Percentiles rank a stretch among this genome's conserved stretches.
These are phyloP conservation scores for Trichoderma reesei DNA, from an alignment of 495 filamentous ascomycete species.

Conservation along the genomic window DNA sequence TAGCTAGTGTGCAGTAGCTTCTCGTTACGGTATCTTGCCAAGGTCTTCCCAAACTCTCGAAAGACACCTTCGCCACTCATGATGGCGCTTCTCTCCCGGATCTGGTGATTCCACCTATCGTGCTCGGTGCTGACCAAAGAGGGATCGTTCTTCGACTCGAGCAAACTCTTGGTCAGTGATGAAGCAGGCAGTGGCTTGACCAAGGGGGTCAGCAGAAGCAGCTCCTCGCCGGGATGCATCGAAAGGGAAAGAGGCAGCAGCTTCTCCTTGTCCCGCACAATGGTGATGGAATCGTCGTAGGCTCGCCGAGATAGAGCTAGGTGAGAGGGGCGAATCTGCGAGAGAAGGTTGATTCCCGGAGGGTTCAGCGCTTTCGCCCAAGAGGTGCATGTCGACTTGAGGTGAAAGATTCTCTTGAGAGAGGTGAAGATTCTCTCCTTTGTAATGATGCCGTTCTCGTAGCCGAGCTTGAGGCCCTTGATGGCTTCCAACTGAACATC, in stretches of 20 bases:
- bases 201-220: constrained; percentile 72
- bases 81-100: constrained; percentile 50
- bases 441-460: constrained; percentile 76
- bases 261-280: constrained; percentile 73
- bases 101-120: constrained; percentile 43
- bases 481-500: constrained; percentile 81
- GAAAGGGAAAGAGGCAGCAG: constrained; percentile 67
- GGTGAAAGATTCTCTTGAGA: constrained; percentile 55
- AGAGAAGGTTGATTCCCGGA: constrained; percentile 57
- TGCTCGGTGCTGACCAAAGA: constrained; percentile 22
- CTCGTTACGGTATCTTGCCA: constrained; percentile 71
- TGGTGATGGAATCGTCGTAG: constrained; percentile 77
- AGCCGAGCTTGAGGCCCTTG: constrained; percentile 68
- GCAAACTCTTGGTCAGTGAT: constrained; percentile 48
- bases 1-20: constrained; percentile 85
- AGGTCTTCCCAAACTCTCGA: constrained; percentile 66
- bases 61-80: constrained; percentile 86
- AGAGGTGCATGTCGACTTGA: constrained; percentile 69
- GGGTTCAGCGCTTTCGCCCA: constrained; percentile 81
- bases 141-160: constrained; percentile 32
- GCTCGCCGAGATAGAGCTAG: constrained; percentile 67
- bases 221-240: constrained; percentile 70
- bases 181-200: constrained; percentile 82
- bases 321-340: constrained; percentile 71
- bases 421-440: constrained; percentile 66